A percentile compares a stretch with the other conserved stretches of the same genome.
Conservation (phyloP, 352 stramenopile species). For the Pythium pectinolyticum region DNA sequence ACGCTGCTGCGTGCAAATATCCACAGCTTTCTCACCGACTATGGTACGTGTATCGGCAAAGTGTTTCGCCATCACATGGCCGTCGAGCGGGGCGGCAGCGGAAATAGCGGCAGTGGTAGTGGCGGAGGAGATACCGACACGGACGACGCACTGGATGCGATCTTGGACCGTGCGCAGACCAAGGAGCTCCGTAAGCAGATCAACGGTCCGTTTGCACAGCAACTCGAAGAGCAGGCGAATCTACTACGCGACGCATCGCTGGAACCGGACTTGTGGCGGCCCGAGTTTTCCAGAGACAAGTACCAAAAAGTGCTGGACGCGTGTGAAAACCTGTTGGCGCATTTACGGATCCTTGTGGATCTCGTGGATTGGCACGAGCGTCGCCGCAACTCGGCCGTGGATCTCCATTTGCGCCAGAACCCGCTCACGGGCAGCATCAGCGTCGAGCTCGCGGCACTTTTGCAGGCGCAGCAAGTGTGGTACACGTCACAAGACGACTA, state of each 20-base stretch:
- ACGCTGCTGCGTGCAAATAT: slow-evolving; percentile 58
- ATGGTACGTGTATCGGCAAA: slow-evolving; percentile 40
- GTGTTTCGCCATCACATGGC: slow-evolving; percentile 61
- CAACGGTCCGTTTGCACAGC: slow-evolving; percentile 38
- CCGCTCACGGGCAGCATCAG: slow-evolving; percentile 17
- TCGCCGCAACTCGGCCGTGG: slow-evolving; percentile 26
- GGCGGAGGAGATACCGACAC: too few relatives aligned
- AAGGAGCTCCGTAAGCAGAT: slow-evolving; percentile 47
- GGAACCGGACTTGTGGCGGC: slow-evolving; percentile 72
- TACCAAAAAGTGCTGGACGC: slow-evolving; percentile 68
- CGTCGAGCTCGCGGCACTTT: slow-evolving; percentile 9
- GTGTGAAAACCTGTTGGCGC: slow-evolving; percentile 52
- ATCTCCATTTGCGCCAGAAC: slow-evolving; percentile 29
- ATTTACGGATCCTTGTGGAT: slow-evolving; percentile 61
- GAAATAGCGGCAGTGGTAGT: too few relatives aligned
- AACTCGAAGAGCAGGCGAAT: slow-evolving; percentile 58
- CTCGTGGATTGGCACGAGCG: slow-evolving; percentile 62
- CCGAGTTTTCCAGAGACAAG: slow-evolving; percentile 70
- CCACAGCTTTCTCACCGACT: slow-evolving; percentile 44
- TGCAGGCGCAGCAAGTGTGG: slow-evolving; percentile 18
- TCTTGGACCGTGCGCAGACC: slow-evolving; percentile 30
- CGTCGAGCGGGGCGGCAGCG: slow-evolving; percentile 19
- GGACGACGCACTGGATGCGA: slow-evolving; percentile 6
- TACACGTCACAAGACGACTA: slow-evolving; percentile 35
- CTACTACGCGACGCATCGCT: slow-evolving; percentile 62